phyloP scores from a whole-genome alignment of 2,329 filamentous ascomycete genomes.

The Macrophomina pseudophaseolina region DNA sequence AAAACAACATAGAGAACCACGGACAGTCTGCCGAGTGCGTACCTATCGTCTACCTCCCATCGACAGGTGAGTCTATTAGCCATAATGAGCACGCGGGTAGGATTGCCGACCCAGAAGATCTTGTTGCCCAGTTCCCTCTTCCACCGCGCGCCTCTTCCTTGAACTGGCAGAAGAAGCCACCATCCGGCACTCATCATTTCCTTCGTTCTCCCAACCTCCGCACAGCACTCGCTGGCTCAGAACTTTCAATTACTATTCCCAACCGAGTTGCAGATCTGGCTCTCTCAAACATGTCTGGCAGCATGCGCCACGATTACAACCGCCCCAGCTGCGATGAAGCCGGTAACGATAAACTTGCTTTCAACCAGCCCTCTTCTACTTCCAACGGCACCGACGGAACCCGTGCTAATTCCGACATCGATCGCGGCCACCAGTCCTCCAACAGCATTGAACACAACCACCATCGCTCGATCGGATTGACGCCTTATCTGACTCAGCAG shows the following conservation, averaged over 20 bases:
- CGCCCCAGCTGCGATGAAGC: not conserved
- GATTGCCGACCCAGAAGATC: not conserved
- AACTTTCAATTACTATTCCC: slow-evolving; percentile 6
- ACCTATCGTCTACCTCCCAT: slow-evolving; percentile 5
- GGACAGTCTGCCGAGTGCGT: not conserved
- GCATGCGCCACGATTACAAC: not conserved
- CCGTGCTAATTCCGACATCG: not conserved
- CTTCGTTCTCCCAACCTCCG: not conserved
- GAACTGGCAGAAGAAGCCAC: slow-evolving; percentile 11
- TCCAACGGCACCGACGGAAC: not conserved
- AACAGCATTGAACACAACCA: not conserved
- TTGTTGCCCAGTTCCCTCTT: not conserved
- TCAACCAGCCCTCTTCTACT: not conserved
- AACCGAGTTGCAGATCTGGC: not conserved
- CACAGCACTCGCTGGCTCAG: not conserved
- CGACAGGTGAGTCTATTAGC: not conserved
- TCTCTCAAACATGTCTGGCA: not conserved
- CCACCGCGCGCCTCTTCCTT: slow-evolving; percentile 8
- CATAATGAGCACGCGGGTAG: not conserved
- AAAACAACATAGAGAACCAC: too few relatives aligned
- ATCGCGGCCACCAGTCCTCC: not conserved
- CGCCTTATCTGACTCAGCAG: slow-evolving; percentile 26
- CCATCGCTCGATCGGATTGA: slow-evolving; percentile 17
- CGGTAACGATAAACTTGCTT: not conserved
- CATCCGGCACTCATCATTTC: slow-evolving; percentile 5